A percentile compares a stretch with the other conserved stretches of the same genome.
phyloP scores from a whole-genome alignment of 2,329 filamentous ascomycete species.

The Cladophialophora carrionii region DNA sequence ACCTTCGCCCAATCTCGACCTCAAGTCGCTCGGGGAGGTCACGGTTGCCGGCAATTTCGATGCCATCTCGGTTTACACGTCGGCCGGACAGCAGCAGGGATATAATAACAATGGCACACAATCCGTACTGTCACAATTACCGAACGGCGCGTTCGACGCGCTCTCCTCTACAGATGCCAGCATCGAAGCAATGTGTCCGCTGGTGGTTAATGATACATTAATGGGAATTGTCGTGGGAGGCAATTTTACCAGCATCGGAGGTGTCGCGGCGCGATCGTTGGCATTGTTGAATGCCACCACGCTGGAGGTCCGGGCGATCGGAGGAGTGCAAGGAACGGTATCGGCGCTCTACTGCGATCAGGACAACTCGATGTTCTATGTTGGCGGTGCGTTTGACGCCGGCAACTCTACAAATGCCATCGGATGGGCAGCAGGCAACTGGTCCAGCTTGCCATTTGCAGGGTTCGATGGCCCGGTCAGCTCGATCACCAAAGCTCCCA shows the following conservation, averaged over 20 bases:
- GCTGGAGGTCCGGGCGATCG: slow-evolving; percentile 69
- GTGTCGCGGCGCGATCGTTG: slow-evolving; percentile 73
- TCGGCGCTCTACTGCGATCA: slow-evolving; percentile 81
- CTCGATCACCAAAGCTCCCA: slow-evolving; percentile 77
- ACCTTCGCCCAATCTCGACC: slow-evolving; percentile 73
- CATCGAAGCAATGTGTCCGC: slow-evolving; percentile 86
- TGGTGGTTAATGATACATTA: slow-evolving; percentile 68
- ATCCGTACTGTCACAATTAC: slow-evolving; percentile 77
- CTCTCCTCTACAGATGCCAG: slow-evolving; percentile 78
- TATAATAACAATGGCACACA: slow-evolving; percentile 75
- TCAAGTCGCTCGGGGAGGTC: slow-evolving; percentile 76
- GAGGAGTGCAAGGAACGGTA: slow-evolving; percentile 82
- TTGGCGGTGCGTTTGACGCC: slow-evolving; percentile 82
- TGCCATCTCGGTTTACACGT: slow-evolving; percentile 88
- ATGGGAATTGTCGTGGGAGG: slow-evolving; percentile 83
- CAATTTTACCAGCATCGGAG: slow-evolving; percentile 90
- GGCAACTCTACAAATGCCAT: slow-evolving; percentile 87
- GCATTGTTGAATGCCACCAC: slow-evolving; percentile 79
- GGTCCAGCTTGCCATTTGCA: slow-evolving; percentile 81
- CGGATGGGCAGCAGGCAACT: slow-evolving; percentile 71
- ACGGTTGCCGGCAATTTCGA: slow-evolving; percentile 87
- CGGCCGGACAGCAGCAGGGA: slow-evolving; percentile 73
- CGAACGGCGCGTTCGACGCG: slow-evolving; percentile 79
- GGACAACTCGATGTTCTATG: slow-evolving; percentile 76
- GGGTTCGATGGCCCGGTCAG: slow-evolving; percentile 93